Conservation (phyloP, 2,329 filamentous ascomycete genomes). For the Magnaporthales sp. region DNA sequence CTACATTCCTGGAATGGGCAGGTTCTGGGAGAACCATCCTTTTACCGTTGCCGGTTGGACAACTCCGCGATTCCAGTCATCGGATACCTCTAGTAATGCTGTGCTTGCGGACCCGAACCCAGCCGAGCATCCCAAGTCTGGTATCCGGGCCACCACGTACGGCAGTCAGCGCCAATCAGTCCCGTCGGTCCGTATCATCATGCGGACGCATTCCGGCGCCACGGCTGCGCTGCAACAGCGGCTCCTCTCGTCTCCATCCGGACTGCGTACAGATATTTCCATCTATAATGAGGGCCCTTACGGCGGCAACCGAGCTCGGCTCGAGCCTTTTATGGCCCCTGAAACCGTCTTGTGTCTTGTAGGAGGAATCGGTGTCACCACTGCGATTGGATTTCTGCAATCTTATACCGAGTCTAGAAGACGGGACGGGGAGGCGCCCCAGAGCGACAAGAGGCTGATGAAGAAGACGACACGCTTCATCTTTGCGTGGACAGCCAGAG, state of each 20-base stretch:
- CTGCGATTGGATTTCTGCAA: not conserved
- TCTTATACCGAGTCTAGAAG: not conserved
- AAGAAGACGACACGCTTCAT: not conserved
- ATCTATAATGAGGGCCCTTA: not conserved
- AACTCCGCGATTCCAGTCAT: not conserved
- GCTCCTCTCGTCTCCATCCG: not conserved
- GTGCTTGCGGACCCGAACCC: not conserved
- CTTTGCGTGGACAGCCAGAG: not conserved
- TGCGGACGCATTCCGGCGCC: not conserved
- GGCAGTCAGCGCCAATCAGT: not conserved
- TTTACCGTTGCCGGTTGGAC: constrained; percentile 31
- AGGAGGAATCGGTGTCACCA: not conserved
- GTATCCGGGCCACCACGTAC: not conserved
- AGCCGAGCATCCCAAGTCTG: not conserved
- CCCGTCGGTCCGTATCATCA: not conserved
- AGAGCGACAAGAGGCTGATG: not conserved
- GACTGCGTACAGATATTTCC: not conserved
- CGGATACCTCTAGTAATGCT: not conserved
- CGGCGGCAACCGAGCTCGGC: not conserved
- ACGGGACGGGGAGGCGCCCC: not conserved
- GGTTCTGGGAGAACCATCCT: constrained; percentile 40
- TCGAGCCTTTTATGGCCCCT: not conserved
- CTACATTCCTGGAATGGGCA: constrained; percentile 27
- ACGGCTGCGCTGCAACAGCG: not conserved
- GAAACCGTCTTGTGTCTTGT: not conserved